A percentile compares a stretch with the other conserved stretches of the same genome.
Conservation (phyloP, 2,329 filamentous ascomycete species). For the Xylaria multiplex region DNA sequence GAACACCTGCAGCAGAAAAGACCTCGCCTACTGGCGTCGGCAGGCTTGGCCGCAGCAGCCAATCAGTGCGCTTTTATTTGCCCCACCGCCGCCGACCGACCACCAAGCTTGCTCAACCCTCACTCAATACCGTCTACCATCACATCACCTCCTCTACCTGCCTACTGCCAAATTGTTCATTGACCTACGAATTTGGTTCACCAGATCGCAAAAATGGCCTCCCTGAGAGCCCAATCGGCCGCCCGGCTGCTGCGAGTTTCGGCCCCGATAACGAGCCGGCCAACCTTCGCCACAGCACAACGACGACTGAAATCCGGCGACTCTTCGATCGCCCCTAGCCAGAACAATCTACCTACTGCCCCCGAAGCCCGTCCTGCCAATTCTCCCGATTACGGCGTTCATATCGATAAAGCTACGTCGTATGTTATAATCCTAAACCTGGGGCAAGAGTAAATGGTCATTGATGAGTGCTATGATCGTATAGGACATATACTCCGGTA, state of each 20-base stretch:
- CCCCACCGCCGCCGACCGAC: slow-evolving; percentile 30
- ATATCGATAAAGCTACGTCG: slow-evolving; percentile 91
- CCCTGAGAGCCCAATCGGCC: slow-evolving; percentile 68
- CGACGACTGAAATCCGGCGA: slow-evolving; percentile 61
- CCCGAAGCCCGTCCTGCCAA: slow-evolving; percentile 61
- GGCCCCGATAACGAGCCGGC: slow-evolving; percentile 45
- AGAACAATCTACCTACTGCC: slow-evolving; percentile 47
- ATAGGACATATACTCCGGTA: slow-evolving; percentile 87
- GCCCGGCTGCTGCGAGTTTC: slow-evolving; percentile 63
- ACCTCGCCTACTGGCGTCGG: slow-evolving; percentile 54
- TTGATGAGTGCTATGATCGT: slow-evolving; percentile 16
- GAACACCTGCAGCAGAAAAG: slow-evolving; percentile 55
- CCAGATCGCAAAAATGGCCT: slow-evolving; percentile 35
- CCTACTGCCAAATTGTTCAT: slow-evolving; percentile 20
- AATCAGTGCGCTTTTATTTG: slow-evolving; percentile 48
- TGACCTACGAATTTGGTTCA: slow-evolving; percentile 24
- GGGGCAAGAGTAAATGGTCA: background rate
- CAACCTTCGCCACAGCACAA: slow-evolving; percentile 55
- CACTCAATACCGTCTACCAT: slow-evolving; percentile 13
- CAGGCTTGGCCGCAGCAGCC: slow-evolving; percentile 51
- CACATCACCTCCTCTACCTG: slow-evolving; percentile 3
- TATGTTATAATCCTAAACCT: slow-evolving; percentile 58
- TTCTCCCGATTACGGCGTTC: slow-evolving; percentile 82
- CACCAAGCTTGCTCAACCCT: slow-evolving; percentile 24
- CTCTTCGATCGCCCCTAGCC: slow-evolving; percentile 54